Percentiles rank a stretch among this genome's conserved stretches.
phyloP scores from a whole-genome alignment of 345 rosid species.

The Iberis pinnata region DNA sequence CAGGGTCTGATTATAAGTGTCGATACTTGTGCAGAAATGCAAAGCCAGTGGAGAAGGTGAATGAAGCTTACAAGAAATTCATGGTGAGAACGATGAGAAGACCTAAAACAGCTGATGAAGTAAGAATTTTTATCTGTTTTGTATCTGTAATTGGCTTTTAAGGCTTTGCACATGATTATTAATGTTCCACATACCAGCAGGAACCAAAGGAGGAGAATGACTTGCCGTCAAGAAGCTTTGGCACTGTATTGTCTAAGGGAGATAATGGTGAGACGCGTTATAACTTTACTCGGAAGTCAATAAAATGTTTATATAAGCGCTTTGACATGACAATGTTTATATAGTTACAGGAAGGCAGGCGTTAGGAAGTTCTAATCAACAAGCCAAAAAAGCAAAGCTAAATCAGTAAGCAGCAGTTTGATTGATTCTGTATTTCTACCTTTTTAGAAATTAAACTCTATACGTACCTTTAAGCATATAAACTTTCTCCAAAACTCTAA shows the following conservation, averaged over 20 bases:
- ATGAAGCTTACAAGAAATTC: constrained; percentile 67
- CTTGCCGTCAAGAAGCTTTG: constrained; percentile 61
- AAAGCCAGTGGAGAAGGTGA: constrained; percentile 66
- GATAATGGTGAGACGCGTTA: constrained; percentile 37
- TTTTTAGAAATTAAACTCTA: background rate
- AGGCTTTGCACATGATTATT: background rate
- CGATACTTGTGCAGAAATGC: constrained; percentile 47
- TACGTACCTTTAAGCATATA: background rate
- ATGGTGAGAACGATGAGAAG: constrained; percentile 60
- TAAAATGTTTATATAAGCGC: background rate
- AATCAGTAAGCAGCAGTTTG: constrained; percentile 48
- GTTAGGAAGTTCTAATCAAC: constrained; percentile 33
- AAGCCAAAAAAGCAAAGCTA: constrained; percentile 41
- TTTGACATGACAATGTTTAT: background rate
- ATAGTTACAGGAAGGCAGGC: constrained; percentile 42
- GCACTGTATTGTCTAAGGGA: constrained; percentile 56
- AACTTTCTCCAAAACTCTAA: constrained; percentile 5
- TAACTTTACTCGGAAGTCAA: background rate
- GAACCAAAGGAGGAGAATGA: constrained; percentile 49
- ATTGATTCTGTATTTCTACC: background rate
- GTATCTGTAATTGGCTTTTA: background rate
- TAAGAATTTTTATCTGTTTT: constrained; percentile 21
- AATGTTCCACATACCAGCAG: constrained; percentile 33
- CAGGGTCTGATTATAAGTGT: constrained; percentile 8
- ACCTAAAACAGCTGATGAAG: constrained; percentile 46